A percentile compares a stretch with the other conserved stretches of the same genome.
These are phyloP conservation scores for Acanthamoeba castellanii DNA, from an alignment of 208 protist genomes.

Conservation along the genomic window DNA sequence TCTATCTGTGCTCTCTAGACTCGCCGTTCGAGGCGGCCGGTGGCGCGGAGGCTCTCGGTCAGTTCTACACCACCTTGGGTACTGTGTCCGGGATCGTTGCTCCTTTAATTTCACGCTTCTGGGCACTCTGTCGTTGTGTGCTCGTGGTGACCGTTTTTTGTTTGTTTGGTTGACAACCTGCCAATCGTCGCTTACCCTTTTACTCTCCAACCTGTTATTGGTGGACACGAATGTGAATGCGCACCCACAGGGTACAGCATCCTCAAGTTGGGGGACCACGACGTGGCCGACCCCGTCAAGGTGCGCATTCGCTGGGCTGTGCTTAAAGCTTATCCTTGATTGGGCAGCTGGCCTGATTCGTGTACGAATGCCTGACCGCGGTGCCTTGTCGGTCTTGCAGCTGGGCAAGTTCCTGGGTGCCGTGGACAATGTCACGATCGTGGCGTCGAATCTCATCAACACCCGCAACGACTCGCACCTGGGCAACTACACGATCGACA, in stretches of 20 bases:
- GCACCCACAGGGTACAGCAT: neutral
- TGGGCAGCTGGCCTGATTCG: neutral
- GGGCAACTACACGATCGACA: neutral
- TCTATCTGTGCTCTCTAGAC: neutral
- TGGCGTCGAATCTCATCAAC: conserved; percentile 58
- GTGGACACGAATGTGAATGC: neutral
- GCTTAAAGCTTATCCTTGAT: too few relatives aligned
- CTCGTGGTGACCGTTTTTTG: neutral
- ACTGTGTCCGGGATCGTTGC: too few relatives aligned
- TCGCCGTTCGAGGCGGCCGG: neutral
- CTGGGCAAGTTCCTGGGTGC: neutral
- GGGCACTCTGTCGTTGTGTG: too few relatives aligned
- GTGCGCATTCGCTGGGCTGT: neutral
- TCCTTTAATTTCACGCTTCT: neutral
- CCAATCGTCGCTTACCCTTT: neutral
- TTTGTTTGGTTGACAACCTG: too few relatives aligned
- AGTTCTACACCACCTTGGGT: conserved; percentile 24
- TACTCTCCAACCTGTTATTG: too few relatives aligned
- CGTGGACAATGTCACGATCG: neutral
- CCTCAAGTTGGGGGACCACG: conserved; percentile 22
- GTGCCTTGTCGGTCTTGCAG: neutral
- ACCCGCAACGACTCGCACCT: neutral
- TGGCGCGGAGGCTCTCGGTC: neutral
- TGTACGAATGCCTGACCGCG: neutral
- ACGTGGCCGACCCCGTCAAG: neutral